These are phyloP conservation scores for Rhizopus sp. DNA, from an alignment of 371 early-diverging fungal genomes.

Conservation along the genomic window DNA sequence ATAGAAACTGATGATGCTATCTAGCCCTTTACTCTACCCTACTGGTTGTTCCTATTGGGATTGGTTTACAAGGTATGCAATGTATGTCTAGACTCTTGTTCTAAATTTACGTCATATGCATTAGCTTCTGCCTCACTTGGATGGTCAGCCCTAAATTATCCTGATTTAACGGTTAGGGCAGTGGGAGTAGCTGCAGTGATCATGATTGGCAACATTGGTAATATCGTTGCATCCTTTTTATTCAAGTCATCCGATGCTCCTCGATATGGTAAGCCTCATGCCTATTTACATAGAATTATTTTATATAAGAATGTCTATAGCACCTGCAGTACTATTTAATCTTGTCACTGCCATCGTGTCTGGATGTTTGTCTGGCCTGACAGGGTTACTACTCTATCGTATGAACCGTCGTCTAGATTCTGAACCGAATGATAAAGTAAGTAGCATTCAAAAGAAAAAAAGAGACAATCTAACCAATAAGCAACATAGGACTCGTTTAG, in stretches of 20 bases:
- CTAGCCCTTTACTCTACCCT: conserved; percentile 23
- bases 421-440: conserved; percentile 11
- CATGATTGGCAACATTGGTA: conserved; percentile 28
- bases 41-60: conserved; percentile 25
- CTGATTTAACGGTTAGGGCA: conserved; percentile 30
- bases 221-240: conserved; percentile 34
- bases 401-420: conserved; percentile 19
- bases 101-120: neutral
- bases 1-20: neutral
- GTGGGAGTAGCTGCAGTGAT: conserved; percentile 29
- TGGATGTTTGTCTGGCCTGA: conserved; percentile 9
- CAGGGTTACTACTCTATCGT: conserved; percentile 22
- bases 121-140: conserved; percentile 31
- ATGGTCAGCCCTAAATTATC: conserved; percentile 31
- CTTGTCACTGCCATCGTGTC: conserved; percentile 14
- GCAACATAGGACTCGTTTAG: too few relatives aligned
- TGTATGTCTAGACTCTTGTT: neutral
- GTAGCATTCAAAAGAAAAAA: neutral
- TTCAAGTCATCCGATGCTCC: conserved; percentile 30
- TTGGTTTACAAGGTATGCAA: conserved; percentile 33
- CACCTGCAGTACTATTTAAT: conserved; percentile 23
- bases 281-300: neutral
- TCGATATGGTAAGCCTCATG: conserved; percentile 21
- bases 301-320: conserved; percentile 1
- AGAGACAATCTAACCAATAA: neutral